Percentiles rank a stretch among this genome's conserved stretches.
phyloP scores from a whole-genome alignment of 2,329 filamentous ascomycete species.

The Ophiostoma novo-ulmi region DNA sequence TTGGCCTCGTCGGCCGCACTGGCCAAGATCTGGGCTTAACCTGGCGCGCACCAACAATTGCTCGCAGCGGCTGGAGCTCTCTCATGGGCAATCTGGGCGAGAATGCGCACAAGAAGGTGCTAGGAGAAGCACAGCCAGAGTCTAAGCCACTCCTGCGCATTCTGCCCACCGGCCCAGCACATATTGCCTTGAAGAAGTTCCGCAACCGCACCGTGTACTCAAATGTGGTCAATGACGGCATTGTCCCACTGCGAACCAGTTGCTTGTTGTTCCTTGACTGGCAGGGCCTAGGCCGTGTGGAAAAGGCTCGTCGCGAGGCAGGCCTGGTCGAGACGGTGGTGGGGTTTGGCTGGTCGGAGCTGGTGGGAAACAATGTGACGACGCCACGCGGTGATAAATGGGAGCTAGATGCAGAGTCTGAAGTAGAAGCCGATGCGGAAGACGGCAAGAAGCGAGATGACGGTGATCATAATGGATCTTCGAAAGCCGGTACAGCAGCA shows the following conservation, averaged over 20 bases:
- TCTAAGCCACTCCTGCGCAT: conserved; percentile 87
- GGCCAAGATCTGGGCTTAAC: conserved; percentile 92
- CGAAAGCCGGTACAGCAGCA: conserved; percentile 3
- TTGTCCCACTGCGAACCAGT: conserved; percentile 89
- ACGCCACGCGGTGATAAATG: conserved; percentile 44
- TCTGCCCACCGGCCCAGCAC: conserved; percentile 83
- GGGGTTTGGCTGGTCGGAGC: conserved; percentile 89
- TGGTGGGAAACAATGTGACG: conserved; percentile 65
- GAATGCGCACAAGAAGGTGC: conserved; percentile 54
- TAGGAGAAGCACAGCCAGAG: conserved; percentile 62
- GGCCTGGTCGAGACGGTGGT: conserved; percentile 89
- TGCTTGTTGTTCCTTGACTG: conserved; percentile 96
- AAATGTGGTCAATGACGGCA: conserved; percentile 96
- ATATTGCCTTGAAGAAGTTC: conserved; percentile 80
- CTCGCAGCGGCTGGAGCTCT: conserved; percentile 80
- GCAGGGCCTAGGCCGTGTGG: conserved; percentile 86
- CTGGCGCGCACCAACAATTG: conserved; percentile 83
- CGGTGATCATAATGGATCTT: background rate
- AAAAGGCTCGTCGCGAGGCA: conserved; percentile 88
- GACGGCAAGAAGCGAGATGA: conserved; percentile 18
- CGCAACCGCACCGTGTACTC: conserved; percentile 89
- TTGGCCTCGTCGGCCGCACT: conserved; percentile 91
- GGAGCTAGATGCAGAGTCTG: conserved; percentile 34
- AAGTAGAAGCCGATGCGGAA: conserved; percentile 22
- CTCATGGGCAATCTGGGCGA: conserved; percentile 76